Evolutionary conservation across 352 stramenopile genomes (phyloP).

Genomic region (Elongisporangium senticosum): DNA sequence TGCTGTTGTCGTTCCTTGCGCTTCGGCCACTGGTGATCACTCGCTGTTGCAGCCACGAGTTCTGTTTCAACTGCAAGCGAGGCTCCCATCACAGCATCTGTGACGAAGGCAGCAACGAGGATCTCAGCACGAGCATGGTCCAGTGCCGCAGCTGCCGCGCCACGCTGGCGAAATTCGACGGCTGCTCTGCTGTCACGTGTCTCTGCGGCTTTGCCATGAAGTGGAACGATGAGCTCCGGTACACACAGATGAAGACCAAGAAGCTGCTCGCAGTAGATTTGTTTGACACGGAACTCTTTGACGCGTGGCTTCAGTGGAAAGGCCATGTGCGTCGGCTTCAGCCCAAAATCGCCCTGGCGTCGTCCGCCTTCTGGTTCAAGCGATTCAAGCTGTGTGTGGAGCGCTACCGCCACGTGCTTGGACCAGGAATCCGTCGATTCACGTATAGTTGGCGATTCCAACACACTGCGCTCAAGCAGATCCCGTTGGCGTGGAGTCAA

Average conservation of each 20-base stretch:
- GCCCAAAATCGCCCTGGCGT: not conserved
- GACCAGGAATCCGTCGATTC: not conserved
- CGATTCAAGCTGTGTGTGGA: not conserved
- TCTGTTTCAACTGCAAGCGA: constrained; percentile 59
- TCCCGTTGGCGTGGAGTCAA: not conserved
- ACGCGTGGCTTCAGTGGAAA: constrained; percentile 6
- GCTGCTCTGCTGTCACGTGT: constrained; percentile 42
- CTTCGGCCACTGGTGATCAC: constrained; percentile 20
- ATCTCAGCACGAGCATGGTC: constrained; percentile 18
- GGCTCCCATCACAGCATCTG: constrained; percentile 21
- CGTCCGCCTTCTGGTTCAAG: not conserved
- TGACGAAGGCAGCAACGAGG: constrained; percentile 16
- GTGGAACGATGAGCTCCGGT: constrained; percentile 22
- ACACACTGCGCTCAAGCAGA: not conserved
- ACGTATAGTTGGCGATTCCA: not conserved
- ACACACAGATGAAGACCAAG: constrained; percentile 9
- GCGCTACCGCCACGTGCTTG: not conserved
- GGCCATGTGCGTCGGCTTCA: not conserved
- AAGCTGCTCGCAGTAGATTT: constrained; percentile 23
- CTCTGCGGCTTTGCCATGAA: constrained; percentile 38
- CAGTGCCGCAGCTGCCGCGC: constrained; percentile 35
- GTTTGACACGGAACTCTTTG: constrained; percentile 13
- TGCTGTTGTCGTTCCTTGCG: constrained; percentile 35
- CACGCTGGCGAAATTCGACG: constrained; percentile 42
- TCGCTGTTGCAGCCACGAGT: constrained; percentile 23